Evolutionary conservation across 1,284 basidiomycete genomes (phyloP).

Genomic region (Flammula alnicola): DNA sequence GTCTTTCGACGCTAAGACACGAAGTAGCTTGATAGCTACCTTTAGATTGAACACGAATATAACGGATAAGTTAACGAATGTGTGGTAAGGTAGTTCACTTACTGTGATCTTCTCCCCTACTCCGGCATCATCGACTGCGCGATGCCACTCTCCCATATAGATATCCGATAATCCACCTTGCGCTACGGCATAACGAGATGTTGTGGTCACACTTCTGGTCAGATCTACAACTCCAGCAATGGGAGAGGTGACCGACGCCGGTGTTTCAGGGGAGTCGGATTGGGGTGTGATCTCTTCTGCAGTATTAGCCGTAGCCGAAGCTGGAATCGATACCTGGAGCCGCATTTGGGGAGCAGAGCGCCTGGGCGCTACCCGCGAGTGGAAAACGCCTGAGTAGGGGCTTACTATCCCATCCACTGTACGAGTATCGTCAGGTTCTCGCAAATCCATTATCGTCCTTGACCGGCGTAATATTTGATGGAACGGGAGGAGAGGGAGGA

Average conservation of each 20-base stretch:
- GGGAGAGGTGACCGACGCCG: conserved; percentile 23
- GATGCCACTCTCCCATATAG: conserved; percentile 31
- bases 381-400: too few relatives aligned
- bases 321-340: conserved; percentile 20
- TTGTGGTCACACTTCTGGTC: conserved; percentile 23
- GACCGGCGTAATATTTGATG: too few relatives aligned
- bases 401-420: too few relatives aligned
- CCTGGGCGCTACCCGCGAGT: too few relatives aligned
- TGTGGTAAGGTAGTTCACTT: neutral
- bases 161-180: conserved; percentile 39
- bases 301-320: neutral
- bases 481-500: too few relatives aligned
- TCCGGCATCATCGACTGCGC: conserved; percentile 6
- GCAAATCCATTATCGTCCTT: too few relatives aligned
- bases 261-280: conserved; percentile 25
- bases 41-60: too few relatives aligned
- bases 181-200: conserved; percentile 26
- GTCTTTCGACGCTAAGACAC: conserved; percentile 30
- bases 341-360: conserved; percentile 14
- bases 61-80: neutral
- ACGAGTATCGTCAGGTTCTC: too few relatives aligned
- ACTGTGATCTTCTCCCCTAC: conserved; percentile 8
- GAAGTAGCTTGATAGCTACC: conserved; percentile 40
- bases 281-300: conserved; percentile 15
- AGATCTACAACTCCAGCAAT: conserved; percentile 27